Evolutionary conservation across 106 monocot genomes (phyloP), one percentile per base, ranked within the genome.

Genomic region (Triglochin maritima): DNA sequence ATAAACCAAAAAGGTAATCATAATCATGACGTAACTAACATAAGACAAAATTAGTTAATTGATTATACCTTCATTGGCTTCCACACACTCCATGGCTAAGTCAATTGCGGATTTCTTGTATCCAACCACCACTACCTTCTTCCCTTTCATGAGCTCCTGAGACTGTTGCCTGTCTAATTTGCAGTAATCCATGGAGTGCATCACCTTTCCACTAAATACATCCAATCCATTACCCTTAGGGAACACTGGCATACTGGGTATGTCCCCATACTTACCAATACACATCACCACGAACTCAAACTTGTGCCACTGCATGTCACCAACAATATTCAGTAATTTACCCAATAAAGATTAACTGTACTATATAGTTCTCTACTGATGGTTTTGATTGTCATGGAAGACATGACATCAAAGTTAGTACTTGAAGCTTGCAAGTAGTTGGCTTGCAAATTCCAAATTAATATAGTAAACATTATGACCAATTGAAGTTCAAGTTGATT

Each of bases 201-300:
- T 81, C 73, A 87, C 89, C 63, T 71, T 79, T 15, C 94, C 89
- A 6, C 81, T 50, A 58, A 89, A 94, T 46, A 83, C 70, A 50
- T 94, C 87, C 3, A 82, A 80, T 9, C 84, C 94, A 29, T 77
- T 72, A 15, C 79, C 81, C 5, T 14, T 11, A 0, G 89, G 89
- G 50, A 83, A 89, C 4, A 17, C 73, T 6, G 94, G 94, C 72
- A 85, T 76, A 58, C 73, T 87, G 3, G 89, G 80, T 42, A 89
- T 44, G 42, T 87, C 94, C 2, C 94, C 89, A 63, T 89, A 94
- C 65, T 89, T 89, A 10, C 94, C 94, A 16, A 83, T 82, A 76
- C 94, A 94, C 87, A 94, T 85, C 65, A 94, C 87, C 77, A 94
- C 77, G 56, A 94, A 94, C 11, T 87, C 89, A 48, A 85, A 89